Conservation (phyloP, 1,284 basidiomycete species). For the Leucoagaricus sp. region DNA sequence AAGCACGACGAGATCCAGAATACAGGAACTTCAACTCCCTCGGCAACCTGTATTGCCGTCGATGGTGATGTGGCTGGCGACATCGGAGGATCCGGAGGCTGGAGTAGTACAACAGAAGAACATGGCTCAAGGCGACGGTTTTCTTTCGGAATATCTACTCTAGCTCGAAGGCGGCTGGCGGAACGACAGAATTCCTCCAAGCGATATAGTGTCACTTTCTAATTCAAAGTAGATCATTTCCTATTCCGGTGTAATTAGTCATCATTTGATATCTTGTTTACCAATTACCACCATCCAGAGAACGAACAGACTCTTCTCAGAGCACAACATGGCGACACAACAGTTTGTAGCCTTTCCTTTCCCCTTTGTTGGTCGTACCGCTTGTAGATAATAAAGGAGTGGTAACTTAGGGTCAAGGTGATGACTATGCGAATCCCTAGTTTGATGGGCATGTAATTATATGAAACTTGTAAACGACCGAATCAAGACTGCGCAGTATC, state of each 20-base stretch:
- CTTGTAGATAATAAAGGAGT: neutral
- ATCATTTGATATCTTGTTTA: too few relatives aligned
- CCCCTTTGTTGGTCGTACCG: too few relatives aligned
- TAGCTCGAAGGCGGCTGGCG: conserved; percentile 8
- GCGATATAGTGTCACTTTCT: conserved; percentile 5
- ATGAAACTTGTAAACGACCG: too few relatives aligned
- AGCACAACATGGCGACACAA: too few relatives aligned
- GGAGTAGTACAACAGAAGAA: neutral
- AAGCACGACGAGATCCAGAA: neutral
- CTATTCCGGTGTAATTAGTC: neutral
- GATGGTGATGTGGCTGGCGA: neutral
- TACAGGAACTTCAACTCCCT: neutral
- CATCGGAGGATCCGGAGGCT: neutral
- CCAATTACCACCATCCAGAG: too few relatives aligned
- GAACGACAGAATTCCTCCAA: conserved; percentile 2
- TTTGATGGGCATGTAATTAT: neutral
- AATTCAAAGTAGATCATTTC: neutral
- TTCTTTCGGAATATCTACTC: conserved; percentile 17
- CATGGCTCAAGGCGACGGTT: conserved; percentile 17
- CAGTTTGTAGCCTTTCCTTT: too few relatives aligned
- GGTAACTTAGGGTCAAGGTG: conserved; percentile 1
- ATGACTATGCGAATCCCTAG: neutral
- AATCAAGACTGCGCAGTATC: neutral
- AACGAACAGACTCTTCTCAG: too few relatives aligned
- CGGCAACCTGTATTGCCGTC: neutral